Percentiles rank a stretch among this genome's conserved stretches.
Evolutionary conservation across 371 early-diverging fungal genomes (phyloP).

Genomic region (Apophysomyces trapeziformis): DNA sequence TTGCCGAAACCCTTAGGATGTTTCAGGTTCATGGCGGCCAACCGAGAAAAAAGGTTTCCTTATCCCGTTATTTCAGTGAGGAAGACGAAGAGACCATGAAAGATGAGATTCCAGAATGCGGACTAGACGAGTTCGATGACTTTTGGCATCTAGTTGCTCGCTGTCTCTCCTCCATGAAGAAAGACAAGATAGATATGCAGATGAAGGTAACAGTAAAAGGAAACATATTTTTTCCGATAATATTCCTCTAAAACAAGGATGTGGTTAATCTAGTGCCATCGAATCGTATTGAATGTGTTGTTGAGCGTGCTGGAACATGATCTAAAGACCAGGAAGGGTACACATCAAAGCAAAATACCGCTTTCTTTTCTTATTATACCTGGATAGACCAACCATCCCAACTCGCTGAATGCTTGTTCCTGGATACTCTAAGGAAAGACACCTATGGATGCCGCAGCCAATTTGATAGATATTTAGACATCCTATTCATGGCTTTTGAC

Average conservation of each 20-base stretch:
- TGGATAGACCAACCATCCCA: slow-evolving; percentile 3
- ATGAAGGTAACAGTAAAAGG: neutral
- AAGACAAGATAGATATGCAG: neutral
- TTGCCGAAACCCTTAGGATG: slow-evolving; percentile 9
- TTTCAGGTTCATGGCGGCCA: slow-evolving; percentile 16
- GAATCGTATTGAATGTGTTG: slow-evolving; percentile 16
- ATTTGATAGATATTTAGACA: slow-evolving; percentile 26
- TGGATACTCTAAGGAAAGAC: slow-evolving; percentile 17
- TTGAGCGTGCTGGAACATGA: slow-evolving; percentile 21
- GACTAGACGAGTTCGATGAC: slow-evolving; percentile 23
- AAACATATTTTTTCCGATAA: neutral
- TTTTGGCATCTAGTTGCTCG: slow-evolving; percentile 19
- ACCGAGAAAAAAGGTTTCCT: neutral
- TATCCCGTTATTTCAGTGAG: neutral
- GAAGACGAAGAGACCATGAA: slow-evolving; percentile 15
- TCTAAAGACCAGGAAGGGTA: slow-evolving; percentile 19
- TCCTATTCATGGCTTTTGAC: slow-evolving; percentile 22
- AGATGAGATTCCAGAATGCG: slow-evolving; percentile 15
- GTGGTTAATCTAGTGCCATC: slow-evolving; percentile 11
- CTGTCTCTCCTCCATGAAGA: slow-evolving; percentile 9
- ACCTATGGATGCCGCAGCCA: slow-evolving; percentile 18
- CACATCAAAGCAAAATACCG: neutral
- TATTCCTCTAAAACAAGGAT: neutral
- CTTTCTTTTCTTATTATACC: too few relatives aligned
- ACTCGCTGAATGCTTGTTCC: slow-evolving; percentile 16